Evolutionary conservation across 306 rosid genomes (phyloP), one percentile per base, ranked within the genome.

Genomic region (Vigna reflexopilosa): DNA sequence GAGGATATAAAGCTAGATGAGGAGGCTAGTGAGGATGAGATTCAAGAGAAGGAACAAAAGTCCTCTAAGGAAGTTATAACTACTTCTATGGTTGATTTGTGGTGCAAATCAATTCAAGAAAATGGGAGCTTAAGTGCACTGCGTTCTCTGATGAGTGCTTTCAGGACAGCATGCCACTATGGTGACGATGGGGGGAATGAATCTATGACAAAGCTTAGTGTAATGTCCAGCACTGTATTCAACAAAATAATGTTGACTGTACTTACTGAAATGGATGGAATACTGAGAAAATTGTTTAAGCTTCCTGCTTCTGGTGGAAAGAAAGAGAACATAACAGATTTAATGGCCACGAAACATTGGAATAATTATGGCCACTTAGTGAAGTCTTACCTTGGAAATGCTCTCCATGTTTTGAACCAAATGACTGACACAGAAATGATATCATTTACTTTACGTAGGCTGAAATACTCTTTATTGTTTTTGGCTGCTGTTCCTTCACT

Each of bases 371-470:
- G 76, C 81, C 93, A 88, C 72, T 74, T 92, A 19, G 96, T 91
- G 81, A 95, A 92, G 87, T 92, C 99, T 15, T 95, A 95, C 88
- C 92, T 95, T 79, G 99, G 98, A 80, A 95, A 95, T 71, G 85
- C 98, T 75, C 86, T 95, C 44, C 97, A 91, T 73, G 87, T 95
- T 80, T 83, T 95, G 88, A 93, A 93, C 86, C 98, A 95, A 83
- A 95, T 95, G 99, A 95, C 99, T 38, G 98, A 95, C 86, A 76
- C 93, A 1, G 86, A 87, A 81, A 95, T 95, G 98, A 92, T 95
- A 85, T 86, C 99, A 38, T 92, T 87, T 84, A 93, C 99, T 58
- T 62, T 95, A 76, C 89, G 88, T 32, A 89, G 91, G 45, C 90
- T 95, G 72, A 91, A 91, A 86, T 89, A 64, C 72, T 95, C 99